phyloP scores from a whole-genome alignment of 352 stramenopile genomes.

The Phytophthora sp. region DNA sequence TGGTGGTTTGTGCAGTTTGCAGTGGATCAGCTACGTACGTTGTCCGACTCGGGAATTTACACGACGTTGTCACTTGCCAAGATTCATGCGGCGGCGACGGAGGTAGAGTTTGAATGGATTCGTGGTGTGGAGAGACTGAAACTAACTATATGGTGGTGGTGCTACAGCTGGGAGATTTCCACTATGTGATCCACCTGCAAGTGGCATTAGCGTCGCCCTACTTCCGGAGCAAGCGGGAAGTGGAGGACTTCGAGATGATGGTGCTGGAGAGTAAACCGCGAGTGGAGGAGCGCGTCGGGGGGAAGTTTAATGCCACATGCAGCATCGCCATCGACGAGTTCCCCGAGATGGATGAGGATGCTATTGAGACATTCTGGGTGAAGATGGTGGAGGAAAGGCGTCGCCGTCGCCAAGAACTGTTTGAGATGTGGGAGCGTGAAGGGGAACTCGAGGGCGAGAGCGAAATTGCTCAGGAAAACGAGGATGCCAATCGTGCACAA shows the following conservation, averaged over 20 bases:
- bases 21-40: constrained; percentile 51
- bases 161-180: constrained; percentile 70
- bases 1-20: constrained; percentile 50
- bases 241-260: constrained; percentile 77
- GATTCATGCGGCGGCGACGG: constrained; percentile 58
- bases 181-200: constrained; percentile 77
- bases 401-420: constrained; percentile 45
- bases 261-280: constrained; percentile 71
- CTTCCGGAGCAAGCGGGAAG: constrained; percentile 59
- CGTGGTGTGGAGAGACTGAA: not conserved
- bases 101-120: constrained; percentile 36
- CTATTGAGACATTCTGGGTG: constrained; percentile 83
- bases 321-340: constrained; percentile 89
- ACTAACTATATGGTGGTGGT: not conserved
- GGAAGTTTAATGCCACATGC: constrained; percentile 36
- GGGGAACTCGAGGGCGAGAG: not conserved
- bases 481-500: not conserved
- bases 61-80: constrained; percentile 54
- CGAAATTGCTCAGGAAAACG: not conserved
- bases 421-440: constrained; percentile 51
- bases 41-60: constrained; percentile 83
- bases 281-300: constrained; percentile 16
- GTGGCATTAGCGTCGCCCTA: constrained; percentile 72
- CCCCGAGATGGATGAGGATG: constrained; percentile 82
- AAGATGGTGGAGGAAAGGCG: constrained; percentile 65